Conservation (phyloP, 768 basidiomycete genomes). For the Cyclocybe cylindracea region DNA sequence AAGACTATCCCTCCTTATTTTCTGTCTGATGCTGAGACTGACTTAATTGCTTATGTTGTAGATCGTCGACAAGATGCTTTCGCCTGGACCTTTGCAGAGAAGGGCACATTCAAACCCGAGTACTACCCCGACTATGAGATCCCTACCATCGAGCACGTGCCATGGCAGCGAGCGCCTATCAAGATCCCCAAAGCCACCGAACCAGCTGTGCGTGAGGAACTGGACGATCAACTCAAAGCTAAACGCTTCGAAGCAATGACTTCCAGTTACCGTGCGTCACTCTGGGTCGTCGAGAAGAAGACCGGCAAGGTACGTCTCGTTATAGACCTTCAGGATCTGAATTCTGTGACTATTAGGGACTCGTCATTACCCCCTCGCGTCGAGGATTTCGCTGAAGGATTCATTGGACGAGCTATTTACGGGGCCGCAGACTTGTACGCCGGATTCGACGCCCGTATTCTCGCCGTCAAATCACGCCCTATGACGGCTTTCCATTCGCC, state of each 20-base stretch:
- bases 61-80: slow-evolving; percentile 10
- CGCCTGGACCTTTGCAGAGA: slow-evolving; percentile 16
- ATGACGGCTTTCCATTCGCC: slow-evolving; percentile 34
- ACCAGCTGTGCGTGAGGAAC: slow-evolving; percentile 19
- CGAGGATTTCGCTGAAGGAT: no score
- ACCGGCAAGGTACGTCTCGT: slow-evolving; percentile 22
- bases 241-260: slow-evolving; percentile 22
- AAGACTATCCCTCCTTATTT: no score
- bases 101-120: slow-evolving; percentile 27
- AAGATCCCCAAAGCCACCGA: slow-evolving; percentile 24
- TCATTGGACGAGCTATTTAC: no score
- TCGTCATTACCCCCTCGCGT: slow-evolving; percentile 23
- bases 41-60: slow-evolving; percentile 19
- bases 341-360: slow-evolving; percentile 28
- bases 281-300: slow-evolving; percentile 21
- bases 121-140: slow-evolving; percentile 34
- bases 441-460: slow-evolving; percentile 26
- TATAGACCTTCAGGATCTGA: slow-evolving; percentile 28
- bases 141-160: slow-evolving; percentile 30
- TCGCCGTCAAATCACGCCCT: slow-evolving; percentile 20
- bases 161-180: slow-evolving; percentile 30
- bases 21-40: slow-evolving; percentile 7
- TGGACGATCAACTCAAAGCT: slow-evolving; percentile 14
- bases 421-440: slow-evolving; percentile 23
- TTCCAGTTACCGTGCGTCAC: slow-evolving; percentile 21